Percentiles rank a stretch among this genome's conserved stretches.
These are phyloP conservation scores for Yamadazyma trypodendri DNA, from an alignment of 1,139 yeast genomes.

Conservation along the genomic window DNA sequence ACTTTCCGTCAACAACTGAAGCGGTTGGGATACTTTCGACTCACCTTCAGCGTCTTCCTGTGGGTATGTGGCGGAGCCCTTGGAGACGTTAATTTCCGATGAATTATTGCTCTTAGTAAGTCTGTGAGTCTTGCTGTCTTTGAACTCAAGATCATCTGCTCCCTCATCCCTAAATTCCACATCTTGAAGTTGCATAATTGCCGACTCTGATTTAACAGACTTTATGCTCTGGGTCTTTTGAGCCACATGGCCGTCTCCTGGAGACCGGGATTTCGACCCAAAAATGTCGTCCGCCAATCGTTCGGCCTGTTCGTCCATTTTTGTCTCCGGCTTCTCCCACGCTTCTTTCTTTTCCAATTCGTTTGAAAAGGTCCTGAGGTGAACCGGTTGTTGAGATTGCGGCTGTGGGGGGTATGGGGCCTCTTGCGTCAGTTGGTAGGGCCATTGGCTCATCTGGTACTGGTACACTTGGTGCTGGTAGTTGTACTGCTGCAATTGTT, in stretches of 20 bases:
- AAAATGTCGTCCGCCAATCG: slow-evolving; percentile 45
- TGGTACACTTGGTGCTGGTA: slow-evolving; percentile 24
- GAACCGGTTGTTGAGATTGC: background rate
- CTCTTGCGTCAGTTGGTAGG: slow-evolving; percentile 10
- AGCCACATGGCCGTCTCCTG: slow-evolving; percentile 11
- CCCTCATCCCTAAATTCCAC: slow-evolving; percentile 2
- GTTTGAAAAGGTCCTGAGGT: background rate
- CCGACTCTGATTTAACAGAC: slow-evolving; percentile 16
- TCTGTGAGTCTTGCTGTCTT: slow-evolving; percentile 3
- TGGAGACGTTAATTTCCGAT: slow-evolving; percentile 7
- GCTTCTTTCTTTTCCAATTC: slow-evolving; percentile 35
- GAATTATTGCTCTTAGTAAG: slow-evolving; percentile 16
- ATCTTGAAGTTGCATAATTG: background rate
- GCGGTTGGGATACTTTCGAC: background rate
- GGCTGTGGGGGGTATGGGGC: background rate
- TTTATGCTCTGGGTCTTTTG: slow-evolving; percentile 18
- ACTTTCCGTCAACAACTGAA: background rate
- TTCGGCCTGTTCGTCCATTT: slow-evolving; percentile 31
- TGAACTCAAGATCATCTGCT: background rate
- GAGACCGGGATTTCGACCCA: slow-evolving; percentile 17
- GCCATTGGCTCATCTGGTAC: slow-evolving; percentile 21
- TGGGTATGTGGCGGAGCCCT: background rate
- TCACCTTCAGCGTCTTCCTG: background rate
- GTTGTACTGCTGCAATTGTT: slow-evolving; percentile 25
- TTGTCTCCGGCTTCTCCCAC: slow-evolving; percentile 29